Percentiles rank a stretch among this genome's conserved stretches.
phyloP scores from a whole-genome alignment of 164 flowering plant genomes.

The Liriodendron chinense region DNA sequence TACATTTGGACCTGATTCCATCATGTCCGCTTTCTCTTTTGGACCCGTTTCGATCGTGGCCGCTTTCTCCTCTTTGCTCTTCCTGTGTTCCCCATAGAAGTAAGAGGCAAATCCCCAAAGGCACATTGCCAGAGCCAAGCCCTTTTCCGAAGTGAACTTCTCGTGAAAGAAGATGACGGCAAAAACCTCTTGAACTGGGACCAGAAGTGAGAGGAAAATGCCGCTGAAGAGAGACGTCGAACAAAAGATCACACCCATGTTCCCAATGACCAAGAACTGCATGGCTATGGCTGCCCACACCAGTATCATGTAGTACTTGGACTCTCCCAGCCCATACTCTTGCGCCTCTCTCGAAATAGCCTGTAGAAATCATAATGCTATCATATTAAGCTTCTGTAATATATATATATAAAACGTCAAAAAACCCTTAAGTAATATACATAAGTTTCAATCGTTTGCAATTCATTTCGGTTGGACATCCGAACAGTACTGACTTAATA shows the following conservation, averaged over 20 bases:
- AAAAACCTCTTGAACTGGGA: conserved; percentile 15
- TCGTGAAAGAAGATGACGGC: conserved; percentile 26
- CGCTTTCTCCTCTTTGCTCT: background rate
- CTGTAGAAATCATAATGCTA: conserved; percentile 4
- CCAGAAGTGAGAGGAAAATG: conserved; percentile 7
- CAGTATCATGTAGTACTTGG: conserved; percentile 18
- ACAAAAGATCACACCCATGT: conserved; percentile 17
- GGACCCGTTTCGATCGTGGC: background rate
- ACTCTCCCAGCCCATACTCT: conserved; percentile 16
- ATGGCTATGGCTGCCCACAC: conserved; percentile 4
- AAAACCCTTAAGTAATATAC: no score
- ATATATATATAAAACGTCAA: background rate
- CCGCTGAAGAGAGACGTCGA: conserved; percentile 17
- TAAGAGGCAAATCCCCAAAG: conserved; percentile 26
- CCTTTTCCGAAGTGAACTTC: conserved; percentile 25
- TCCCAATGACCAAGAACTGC: conserved; percentile 11
- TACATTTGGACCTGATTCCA: background rate
- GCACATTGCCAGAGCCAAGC: conserved; percentile 21
- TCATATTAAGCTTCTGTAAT: background rate
- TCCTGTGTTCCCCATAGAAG: conserved; percentile 13
- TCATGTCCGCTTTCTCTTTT: background rate
- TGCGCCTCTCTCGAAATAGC: conserved; percentile 24
- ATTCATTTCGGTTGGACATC: no score
- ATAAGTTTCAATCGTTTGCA: no score
- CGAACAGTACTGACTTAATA: no score